Evolutionary conservation across 192 early-diverging fungal genomes (phyloP).

Genomic region (Rhizoclosmatium globosum): DNA sequence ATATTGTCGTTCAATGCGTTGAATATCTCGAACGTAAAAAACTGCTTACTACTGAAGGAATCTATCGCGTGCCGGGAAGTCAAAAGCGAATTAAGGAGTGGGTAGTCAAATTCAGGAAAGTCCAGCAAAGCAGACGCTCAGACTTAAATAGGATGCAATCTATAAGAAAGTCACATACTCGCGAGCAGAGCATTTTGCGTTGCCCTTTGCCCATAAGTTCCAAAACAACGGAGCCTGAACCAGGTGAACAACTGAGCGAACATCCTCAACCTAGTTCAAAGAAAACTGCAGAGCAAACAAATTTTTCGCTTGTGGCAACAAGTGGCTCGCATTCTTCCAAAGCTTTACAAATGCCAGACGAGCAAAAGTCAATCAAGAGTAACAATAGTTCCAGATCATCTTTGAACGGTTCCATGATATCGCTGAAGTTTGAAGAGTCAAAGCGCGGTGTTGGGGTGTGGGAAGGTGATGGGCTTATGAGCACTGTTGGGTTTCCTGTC

Average conservation of each 20-base stretch:
- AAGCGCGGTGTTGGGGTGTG: background rate
- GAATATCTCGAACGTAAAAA: conserved; percentile 2
- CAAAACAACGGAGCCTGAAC: too few species aligned
- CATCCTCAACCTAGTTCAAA: too few species aligned
- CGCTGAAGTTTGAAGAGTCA: too few species aligned
- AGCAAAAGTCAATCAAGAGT: too few species aligned
- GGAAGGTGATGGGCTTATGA: background rate
- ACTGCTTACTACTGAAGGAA: conserved; percentile 39
- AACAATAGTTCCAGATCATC: too few species aligned
- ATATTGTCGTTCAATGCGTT: conserved; percentile 32
- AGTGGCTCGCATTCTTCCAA: background rate
- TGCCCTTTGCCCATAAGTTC: too few species aligned
- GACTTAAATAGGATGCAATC: background rate
- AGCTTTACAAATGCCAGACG: background rate
- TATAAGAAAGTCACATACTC: background rate
- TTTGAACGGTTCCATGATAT: too few species aligned
- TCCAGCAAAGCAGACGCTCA: background rate
- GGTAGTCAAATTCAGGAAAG: conserved; percentile 18
- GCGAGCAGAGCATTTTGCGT: background rate
- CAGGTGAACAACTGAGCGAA: too few species aligned
- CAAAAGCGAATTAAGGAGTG: conserved; percentile 36
- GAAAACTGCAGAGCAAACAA: background rate
- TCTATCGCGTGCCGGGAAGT: conserved; percentile 32
- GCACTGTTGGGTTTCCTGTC: conserved; percentile 9
- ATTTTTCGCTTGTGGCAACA: background rate